phyloP scores from a whole-genome alignment of 2,329 filamentous ascomycete species.

The Aureobasidium musti region DNA sequence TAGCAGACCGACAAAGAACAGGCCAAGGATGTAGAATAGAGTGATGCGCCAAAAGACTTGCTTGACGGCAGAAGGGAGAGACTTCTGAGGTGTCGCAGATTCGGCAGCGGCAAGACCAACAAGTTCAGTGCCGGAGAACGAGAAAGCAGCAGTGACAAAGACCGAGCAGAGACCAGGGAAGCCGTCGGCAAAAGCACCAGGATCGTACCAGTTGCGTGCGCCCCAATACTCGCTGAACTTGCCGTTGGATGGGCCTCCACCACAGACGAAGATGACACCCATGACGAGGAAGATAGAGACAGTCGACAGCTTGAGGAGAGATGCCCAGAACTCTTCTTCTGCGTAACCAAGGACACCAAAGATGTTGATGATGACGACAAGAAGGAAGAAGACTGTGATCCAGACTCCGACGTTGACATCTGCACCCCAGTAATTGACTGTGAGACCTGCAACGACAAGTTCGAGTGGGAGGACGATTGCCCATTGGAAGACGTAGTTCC shows the following conservation, averaged over 20 bases:
- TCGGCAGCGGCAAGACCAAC: conserved; percentile 77
- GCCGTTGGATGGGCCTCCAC: conserved; percentile 59
- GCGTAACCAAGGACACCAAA: conserved; percentile 88
- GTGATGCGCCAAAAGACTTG: conserved; percentile 91
- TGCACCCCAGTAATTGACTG: conserved; percentile 72
- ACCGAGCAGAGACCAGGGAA: conserved; percentile 79
- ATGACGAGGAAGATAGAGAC: conserved; percentile 88
- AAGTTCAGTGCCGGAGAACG: conserved; percentile 74
- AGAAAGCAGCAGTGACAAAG: conserved; percentile 74
- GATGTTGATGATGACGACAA: conserved; percentile 79
- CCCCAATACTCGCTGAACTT: conserved; percentile 42
- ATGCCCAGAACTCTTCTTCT: conserved; percentile 89
- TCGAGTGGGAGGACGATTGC: conserved; percentile 79
- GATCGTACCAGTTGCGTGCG: conserved; percentile 71
- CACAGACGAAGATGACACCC: conserved; percentile 81
- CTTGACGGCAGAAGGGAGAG: conserved; percentile 82
- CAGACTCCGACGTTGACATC: conserved; percentile 69
- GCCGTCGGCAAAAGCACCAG: conserved; percentile 79
- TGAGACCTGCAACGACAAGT: conserved; percentile 82
- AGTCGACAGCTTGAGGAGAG: conserved; percentile 80
- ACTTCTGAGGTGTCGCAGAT: conserved; percentile 76
- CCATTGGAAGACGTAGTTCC: conserved; percentile 83
- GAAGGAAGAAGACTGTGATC: conserved; percentile 77
- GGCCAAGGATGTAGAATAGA: conserved; percentile 78
- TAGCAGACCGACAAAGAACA: conserved; percentile 78